These are phyloP conservation scores for Dendrobium nobile DNA, from an alignment of 106 monocot species.

Conservation along the genomic window DNA sequence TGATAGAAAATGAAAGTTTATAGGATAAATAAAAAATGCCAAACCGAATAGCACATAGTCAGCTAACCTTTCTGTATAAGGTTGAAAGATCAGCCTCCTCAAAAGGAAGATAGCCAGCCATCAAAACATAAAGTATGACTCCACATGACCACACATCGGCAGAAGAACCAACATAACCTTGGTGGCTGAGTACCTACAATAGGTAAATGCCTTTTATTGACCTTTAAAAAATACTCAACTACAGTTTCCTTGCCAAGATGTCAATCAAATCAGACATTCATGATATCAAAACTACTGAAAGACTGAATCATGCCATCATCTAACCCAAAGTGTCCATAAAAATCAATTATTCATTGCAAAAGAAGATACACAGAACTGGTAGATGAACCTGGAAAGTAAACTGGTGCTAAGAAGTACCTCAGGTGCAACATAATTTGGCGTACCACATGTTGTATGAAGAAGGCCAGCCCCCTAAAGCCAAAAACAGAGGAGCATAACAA, in stretches of 20 bases:
- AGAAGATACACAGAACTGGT: not conserved
- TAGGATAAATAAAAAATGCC: not conserved
- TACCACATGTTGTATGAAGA: conserved; percentile 95
- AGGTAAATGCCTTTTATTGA: not conserved
- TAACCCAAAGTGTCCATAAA: not conserved
- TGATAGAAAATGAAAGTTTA: not conserved
- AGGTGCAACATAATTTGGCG: conserved; percentile 97
- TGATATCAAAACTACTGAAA: not conserved
- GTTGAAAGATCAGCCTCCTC: conserved; percentile 70
- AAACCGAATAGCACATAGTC: not conserved
- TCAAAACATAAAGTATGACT: conserved; percentile 84
- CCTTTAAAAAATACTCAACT: not conserved
- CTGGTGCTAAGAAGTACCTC: conserved; percentile 43
- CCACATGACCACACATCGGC: conserved; percentile 97
- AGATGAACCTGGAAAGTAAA: not conserved
- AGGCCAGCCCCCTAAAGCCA: conserved; percentile 61
- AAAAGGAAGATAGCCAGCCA: conserved; percentile 97
- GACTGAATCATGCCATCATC: not conserved
- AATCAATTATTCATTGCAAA: not conserved
- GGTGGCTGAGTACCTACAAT: conserved; percentile 64
- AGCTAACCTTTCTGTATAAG: conserved; percentile 62
- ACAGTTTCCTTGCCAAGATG: not conserved
- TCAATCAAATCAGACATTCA: conserved; percentile 5
- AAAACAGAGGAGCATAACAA: conserved; percentile 3
- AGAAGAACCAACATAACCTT: conserved; percentile 90